Percentiles rank a stretch among this genome's conserved stretches.
Conservation (phyloP, 345 rosid species). For the Citrus mangshanensis region DNA sequence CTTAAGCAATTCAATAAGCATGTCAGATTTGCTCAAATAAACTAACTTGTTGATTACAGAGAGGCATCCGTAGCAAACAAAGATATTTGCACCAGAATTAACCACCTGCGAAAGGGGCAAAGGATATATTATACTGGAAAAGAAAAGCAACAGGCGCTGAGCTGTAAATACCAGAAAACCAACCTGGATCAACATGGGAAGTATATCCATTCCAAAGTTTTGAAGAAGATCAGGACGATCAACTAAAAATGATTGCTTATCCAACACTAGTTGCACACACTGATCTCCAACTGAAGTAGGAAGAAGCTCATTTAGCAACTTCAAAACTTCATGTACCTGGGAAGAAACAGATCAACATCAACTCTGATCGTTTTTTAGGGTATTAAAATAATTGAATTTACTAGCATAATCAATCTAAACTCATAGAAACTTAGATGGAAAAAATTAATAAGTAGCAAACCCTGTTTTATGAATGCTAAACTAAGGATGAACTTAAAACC, state of each 20-base stretch:
- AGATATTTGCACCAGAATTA: slow-evolving; percentile 77
- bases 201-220: slow-evolving; percentile 56
- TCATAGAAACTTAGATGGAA: background rate
- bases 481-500: background rate
- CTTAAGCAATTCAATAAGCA: slow-evolving; percentile 60
- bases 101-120: slow-evolving; percentile 53
- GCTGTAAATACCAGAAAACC: slow-evolving; percentile 17
- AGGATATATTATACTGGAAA: slow-evolving; percentile 13
- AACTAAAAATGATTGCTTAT: slow-evolving; percentile 60
- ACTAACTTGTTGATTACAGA: slow-evolving; percentile 67
- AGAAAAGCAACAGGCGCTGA: slow-evolving; percentile 13
- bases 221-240: slow-evolving; percentile 59
- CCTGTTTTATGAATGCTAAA: background rate
- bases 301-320: slow-evolving; percentile 83
- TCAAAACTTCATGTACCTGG: slow-evolving; percentile 89
- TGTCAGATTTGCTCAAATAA: slow-evolving; percentile 59
- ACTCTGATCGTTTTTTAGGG: background rate
- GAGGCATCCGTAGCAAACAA: slow-evolving; percentile 78
- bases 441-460: background rate
- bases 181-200: slow-evolving; percentile 84
- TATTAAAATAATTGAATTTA: slow-evolving; percentile 3
- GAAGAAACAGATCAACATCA: slow-evolving; percentile 4
- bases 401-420: background rate
- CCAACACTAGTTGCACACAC: slow-evolving; percentile 42
- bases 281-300: slow-evolving; percentile 45